Percentiles rank a stretch among this genome's conserved stretches.
phyloP scores from a whole-genome alignment of 371 early-diverging fungal species.

The Phascolomyces articulosus region DNA sequence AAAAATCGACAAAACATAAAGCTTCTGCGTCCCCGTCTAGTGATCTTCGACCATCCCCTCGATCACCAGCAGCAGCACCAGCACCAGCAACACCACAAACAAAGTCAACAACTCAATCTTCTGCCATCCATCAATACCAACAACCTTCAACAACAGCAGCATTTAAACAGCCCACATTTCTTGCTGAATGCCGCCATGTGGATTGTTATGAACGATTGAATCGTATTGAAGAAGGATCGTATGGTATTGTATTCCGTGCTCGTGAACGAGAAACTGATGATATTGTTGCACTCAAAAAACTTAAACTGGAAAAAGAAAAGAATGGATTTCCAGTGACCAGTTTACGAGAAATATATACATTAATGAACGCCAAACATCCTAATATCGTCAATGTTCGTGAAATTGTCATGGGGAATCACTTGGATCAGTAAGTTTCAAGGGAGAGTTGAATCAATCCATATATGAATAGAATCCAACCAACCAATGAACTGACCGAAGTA shows the following conservation, averaged over 20 bases:
- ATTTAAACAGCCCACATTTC: slow-evolving; percentile 9
- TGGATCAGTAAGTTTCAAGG: slow-evolving; percentile 73
- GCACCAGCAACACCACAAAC: slow-evolving; percentile 11
- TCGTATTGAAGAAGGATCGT: slow-evolving; percentile 98
- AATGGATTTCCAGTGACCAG: slow-evolving; percentile 97
- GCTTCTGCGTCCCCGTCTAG: background rate
- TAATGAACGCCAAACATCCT: slow-evolving; percentile 87
- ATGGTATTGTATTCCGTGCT: slow-evolving; percentile 98
- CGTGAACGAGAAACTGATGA: slow-evolving; percentile 88
- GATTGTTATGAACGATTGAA: slow-evolving; percentile 91
- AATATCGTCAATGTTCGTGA: slow-evolving; percentile 95
- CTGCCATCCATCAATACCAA: background rate
- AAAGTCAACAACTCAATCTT: slow-evolving; percentile 1
- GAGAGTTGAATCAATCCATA: too few species aligned
- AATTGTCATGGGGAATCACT: slow-evolving; percentile 81
- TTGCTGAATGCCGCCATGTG: slow-evolving; percentile 72
- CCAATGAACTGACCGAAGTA: too few species aligned
- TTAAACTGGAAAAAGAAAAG: slow-evolving; percentile 94
- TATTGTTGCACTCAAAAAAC: slow-evolving; percentile 97
- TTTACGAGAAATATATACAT: slow-evolving; percentile 90
- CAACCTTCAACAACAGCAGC: background rate
- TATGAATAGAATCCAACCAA: too few species aligned
- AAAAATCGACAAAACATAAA: slow-evolving; percentile 14
- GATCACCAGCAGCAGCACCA: background rate
- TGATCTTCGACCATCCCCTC: background rate